Evolutionary conservation across 208 protist genomes (phyloP), one percentile per base, ranked within the genome.

Genomic region (Leishmania gerbilli): DNA sequence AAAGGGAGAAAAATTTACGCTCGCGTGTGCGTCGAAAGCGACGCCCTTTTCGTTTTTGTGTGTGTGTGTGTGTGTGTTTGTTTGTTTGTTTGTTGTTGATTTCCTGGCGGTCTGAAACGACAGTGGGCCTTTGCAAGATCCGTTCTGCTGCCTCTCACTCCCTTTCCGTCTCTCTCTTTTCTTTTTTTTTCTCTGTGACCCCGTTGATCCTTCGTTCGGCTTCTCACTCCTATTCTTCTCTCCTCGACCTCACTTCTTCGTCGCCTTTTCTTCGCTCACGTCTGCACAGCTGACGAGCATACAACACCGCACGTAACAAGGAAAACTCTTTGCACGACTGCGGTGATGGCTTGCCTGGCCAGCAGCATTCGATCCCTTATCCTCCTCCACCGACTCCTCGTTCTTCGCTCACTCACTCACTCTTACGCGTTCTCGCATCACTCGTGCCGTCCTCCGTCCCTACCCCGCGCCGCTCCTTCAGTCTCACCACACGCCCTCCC

Each of bases 171-270:
- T 62, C 51, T 24, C 49, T 42, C 37, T 37, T 2, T 2, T 27
- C 47, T 27, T 65, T 6, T 37, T 64, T 49, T 51, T 34, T 62
- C n/a, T 24, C 21, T 8, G 27, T 60, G 71, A 13, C 74, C 37
- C 74, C 74, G 74, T 64, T 49, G 56, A 62, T 77, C 74, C 24
- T 40, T 77, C 74, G 74, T 65, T 65, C 56, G 55, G 74, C 34
- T 62, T 68, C 74, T 77, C 74, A 77, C 74, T 77, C 55, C 74
- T 62, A 47, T 77, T 60, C 74, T 62, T 77, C 74, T 77, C 74
- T 77, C 56, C 74, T 45, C 37, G 74, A 77, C 74, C 56, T 77
- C 40, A 77, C 45, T 47, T 47, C 45, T 47, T 47, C 9, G 34
- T 42, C 21, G 60, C 53, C 11, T 55, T 51, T 76, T 77, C 37